Evolutionary conservation across 1,284 basidiomycete species (phyloP).

Genomic region (Phylloporus sp.): DNA sequence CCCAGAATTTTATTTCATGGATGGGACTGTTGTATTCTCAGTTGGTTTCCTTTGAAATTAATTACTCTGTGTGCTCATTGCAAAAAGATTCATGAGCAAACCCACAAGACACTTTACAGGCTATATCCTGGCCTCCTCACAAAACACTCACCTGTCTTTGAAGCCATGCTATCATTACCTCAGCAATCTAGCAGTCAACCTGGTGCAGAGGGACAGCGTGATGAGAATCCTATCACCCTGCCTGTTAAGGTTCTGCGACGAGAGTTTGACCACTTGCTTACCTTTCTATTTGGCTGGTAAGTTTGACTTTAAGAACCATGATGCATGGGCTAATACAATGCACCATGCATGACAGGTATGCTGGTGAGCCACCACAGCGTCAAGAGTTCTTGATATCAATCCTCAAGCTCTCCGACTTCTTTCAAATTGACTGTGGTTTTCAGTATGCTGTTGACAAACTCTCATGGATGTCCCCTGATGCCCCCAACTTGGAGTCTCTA

Average conservation of each 20-base stretch:
- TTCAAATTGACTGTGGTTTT: not conserved
- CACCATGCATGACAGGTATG: not conserved
- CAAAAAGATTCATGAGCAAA: constrained; percentile 1
- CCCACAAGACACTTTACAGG: not conserved
- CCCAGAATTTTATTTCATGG: not conserved
- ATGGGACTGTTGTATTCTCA: not conserved
- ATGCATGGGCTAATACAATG: too few relatives aligned
- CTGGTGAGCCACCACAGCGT: not conserved
- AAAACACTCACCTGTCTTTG: constrained; percentile 2
- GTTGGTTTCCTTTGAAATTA: not conserved
- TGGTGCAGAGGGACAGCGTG: not conserved
- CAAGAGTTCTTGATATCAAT: not conserved
- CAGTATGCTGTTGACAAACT: not conserved
- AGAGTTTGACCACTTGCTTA: not conserved
- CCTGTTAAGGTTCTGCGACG: not conserved
- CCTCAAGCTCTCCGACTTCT: not conserved
- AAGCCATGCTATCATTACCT: constrained; percentile 11
- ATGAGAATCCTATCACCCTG: constrained; percentile 13
- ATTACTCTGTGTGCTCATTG: not conserved
- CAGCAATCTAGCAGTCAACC: not conserved
- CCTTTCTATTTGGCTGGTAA: not conserved
- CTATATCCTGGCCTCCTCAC: constrained; percentile 13
- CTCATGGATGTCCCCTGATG: not conserved
- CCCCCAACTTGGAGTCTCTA: not conserved
- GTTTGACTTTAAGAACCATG: not conserved